phyloP scores from a whole-genome alignment of 441 rosid species.

The Macaranga tanarius region DNA sequence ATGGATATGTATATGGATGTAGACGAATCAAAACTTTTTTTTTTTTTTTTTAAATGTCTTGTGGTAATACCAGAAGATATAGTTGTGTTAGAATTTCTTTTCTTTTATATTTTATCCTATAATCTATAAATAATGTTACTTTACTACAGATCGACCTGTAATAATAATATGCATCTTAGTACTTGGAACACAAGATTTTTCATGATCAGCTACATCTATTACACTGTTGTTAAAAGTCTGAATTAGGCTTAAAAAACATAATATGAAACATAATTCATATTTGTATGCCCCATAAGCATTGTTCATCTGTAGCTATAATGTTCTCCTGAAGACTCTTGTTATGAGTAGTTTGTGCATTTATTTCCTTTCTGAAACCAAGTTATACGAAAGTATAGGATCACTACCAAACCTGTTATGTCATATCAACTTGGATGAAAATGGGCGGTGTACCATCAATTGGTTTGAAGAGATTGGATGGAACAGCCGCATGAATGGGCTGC shows the following conservation, averaged over 20 bases:
- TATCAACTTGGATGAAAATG: background rate
- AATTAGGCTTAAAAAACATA: background rate
- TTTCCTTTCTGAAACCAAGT: background rate
- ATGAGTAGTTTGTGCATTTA: background rate
- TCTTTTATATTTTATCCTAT: background rate
- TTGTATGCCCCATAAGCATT: background rate
- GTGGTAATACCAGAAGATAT: background rate
- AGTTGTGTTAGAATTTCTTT: background rate
- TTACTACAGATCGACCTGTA: background rate
- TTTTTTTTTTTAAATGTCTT: background rate
- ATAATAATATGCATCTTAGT: background rate
- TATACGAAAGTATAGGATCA: background rate
- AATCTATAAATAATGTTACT: background rate
- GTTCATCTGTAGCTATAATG: background rate
- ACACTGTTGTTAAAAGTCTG: background rate
- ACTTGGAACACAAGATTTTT: background rate
- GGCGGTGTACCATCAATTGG: too few species aligned
- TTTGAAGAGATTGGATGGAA: too few species aligned
- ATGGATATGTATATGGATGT: conserved; percentile 20
- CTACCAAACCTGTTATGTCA: background rate
- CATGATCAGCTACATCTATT: background rate
- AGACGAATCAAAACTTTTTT: conserved; percentile 19
- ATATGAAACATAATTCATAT: background rate
- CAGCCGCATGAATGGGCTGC: too few species aligned
- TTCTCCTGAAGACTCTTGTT: background rate